Evolutionary conservation across 331 rosid species (phyloP).

Genomic region (Phaseolus coccineus): DNA sequence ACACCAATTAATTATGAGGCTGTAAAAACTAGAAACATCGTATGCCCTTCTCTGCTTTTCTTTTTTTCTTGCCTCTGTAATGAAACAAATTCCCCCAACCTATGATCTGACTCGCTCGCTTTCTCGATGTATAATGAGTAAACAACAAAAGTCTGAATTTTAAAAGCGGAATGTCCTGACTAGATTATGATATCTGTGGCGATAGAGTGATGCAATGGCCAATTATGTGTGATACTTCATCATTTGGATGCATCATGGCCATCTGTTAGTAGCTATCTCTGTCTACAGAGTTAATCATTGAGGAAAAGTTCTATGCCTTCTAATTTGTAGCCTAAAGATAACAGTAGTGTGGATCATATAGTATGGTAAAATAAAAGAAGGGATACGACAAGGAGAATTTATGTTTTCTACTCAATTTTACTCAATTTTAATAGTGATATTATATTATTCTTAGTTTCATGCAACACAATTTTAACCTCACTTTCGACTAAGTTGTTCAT

Average conservation of each 20-base stretch:
- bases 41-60: slow-evolving; percentile 23
- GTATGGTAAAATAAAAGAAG: slow-evolving; percentile 10
- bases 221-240: slow-evolving; percentile 43
- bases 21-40: slow-evolving; percentile 44
- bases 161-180: slow-evolving; percentile 28
- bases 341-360: slow-evolving; percentile 20
- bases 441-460: background rate
- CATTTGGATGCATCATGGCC: slow-evolving; percentile 50
- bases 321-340: slow-evolving; percentile 20
- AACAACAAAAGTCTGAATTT: slow-evolving; percentile 43
- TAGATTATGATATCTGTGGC: slow-evolving; percentile 46
- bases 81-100: slow-evolving; percentile 47
- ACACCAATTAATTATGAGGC: slow-evolving; percentile 44
- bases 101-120: slow-evolving; percentile 43
- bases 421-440: background rate
- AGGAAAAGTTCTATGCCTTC: slow-evolving; percentile 34
- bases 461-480: background rate
- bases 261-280: slow-evolving; percentile 46
- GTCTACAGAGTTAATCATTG: slow-evolving; percentile 49
- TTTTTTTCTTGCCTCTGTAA: slow-evolving; percentile 6
- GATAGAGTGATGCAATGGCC: slow-evolving; percentile 45
- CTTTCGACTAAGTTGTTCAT: background rate
- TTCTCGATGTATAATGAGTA: slow-evolving; percentile 40
- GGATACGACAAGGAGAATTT: background rate
- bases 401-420: background rate